Base-by-base conservation (phyloP, 1,139 yeast species). In the Meyerozyma elateridarum region DNA sequence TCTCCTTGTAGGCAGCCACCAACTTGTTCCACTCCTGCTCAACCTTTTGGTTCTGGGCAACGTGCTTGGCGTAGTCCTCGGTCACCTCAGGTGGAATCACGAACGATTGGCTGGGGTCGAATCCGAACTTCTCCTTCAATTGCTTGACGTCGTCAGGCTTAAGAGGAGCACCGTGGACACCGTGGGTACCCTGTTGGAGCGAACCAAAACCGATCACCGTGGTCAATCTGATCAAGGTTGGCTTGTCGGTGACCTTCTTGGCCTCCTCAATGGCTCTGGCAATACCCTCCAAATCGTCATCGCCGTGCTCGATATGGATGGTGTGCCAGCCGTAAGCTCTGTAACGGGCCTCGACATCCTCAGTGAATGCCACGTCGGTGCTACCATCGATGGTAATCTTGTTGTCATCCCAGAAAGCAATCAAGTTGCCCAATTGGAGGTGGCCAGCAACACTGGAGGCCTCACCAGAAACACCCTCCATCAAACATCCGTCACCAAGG, bases 181-280 rank as follows among this genome's bases (percentile, higher is more conserved):
- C 73, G 66, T 84, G 91, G 43, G 96, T 79, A 52, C 98, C 98
- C 52, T 76, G 77, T 45, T 70, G 65, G 54, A 80, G 64, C 35
- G 98, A 91, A 59, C 99, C 98, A 69, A 59, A 89, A 61, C 98
- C 99, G 56, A 91, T 91, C 61, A 84, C 83, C 54, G 98, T 91
- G 54, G 79, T 75, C 60, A 91, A 70, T 66, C 88, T 80, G 64
- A 91, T 84, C 63, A 88, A 73, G 40, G 96, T 77, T 62, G 99
- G 99, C 75, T 88, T 85, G 64, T 82, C 75, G 38, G 72, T 56
- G 37, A 65, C 65, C 52, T 64, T 61, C 69, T 81, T 80, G 44
- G 89, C 91, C 49, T 71, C 71, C 30, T 65, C 78, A 51, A 91
- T 73, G 45, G 96, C 97, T 35, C 70, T 64, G 40, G 79, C 63